Base-by-base conservation (phyloP, 371 early-diverging fungal species). In the Mucor piriformis region DNA sequence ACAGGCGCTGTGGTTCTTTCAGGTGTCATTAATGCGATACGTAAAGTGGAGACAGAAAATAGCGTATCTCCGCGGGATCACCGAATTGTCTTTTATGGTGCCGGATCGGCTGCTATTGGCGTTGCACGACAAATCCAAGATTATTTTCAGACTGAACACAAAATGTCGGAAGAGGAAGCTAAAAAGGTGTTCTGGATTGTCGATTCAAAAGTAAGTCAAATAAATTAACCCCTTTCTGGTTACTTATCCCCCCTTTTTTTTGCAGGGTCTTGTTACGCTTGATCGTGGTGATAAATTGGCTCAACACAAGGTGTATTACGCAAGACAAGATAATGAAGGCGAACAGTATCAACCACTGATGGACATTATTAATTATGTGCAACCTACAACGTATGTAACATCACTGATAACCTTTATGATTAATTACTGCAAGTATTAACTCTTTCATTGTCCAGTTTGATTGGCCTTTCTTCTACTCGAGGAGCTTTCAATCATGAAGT, bases 21-120 rank as follows among this genome's bases (percentile, higher is more conserved):
- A 34, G 96, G 95, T 11, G 88, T 95, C 61, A 94, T 95, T 66
- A 93, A 93, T 57, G 96, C 96, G 3, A 85, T 95, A 44, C 69
- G 82, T 29, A 72, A 83, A 10, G 84, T 82, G 5, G 58, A 73
- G 25, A 52, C 52, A 6, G 75, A 77, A 50, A 79, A 88, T 0
- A 82, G 83, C 13, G 71, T 88, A 35, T 67, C 76, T 7, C 84
- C 93, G 34, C 59, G 68, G n/a, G 77, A 91, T 25, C 95, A 95
- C 69, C 86, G 91, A 47, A 86, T 96, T 59, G 81, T 96, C 24
- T 95, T 96, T 73, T 88, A 84, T 61, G 95, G 95, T 25, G 92
- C 95, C 40, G 95, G 95, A 12, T 87, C 88, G 3, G 95, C 95
- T n/a, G 95, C 89, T 24, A 89, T 94, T 42, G 96, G 95, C 33